Base-by-base conservation (phyloP, 805 yeast genomes). In the Isabelozyma pseudorhagii region DNA sequence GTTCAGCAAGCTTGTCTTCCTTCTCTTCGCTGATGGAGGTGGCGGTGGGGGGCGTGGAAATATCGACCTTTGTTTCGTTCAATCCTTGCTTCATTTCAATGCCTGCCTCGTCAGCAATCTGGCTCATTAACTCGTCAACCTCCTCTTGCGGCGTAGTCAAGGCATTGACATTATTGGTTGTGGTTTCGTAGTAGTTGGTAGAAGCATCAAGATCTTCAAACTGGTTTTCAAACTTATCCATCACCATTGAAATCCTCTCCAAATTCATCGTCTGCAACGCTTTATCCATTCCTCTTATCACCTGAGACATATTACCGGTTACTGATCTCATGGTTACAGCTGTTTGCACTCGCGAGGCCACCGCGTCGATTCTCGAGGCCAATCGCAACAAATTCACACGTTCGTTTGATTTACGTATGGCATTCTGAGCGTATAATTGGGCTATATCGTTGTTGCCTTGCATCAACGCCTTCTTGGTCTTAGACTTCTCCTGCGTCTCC, bases 251-350 rank as follows among this genome's bases (percentile, higher is more conserved):
- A 29, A 94, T 94, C 58, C 82, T 83, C 68, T 94, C 98, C 54
- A 94, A 73, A 67, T 94, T 94, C 99, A 94, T 94, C 18, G 93
- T 85, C 60, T 89, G 94, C 72, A 94, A 79, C 1, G 99, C 99
- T 61, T 82, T 84, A 67, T 94, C 99, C 98, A 94, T 93, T 8
- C 97, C 97, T 62, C 79, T 83, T 50, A 96, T 94, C 10, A 93
- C 98, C 45, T 81, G 84, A 8, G 94, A 82, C 98, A 94, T 94
- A 58, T 91, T 92, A 1, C 92, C 91, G 0, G 97, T 89, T 9
- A 94, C 97, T 45, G 89, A 83, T 56, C 97, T 80, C 99, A 94
- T 94, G 0, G 98, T 93, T 6, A 94, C 97, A 0, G 99, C 99
- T 0, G 99, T 94, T 60, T 93, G 97, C 2, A 94, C 96, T 51